A percentile compares a stretch with the other conserved stretches of the same genome.
These are phyloP conservation scores for Pseudoturritis turrita DNA, from an alignment of 345 rosid species.

Conservation along the genomic window DNA sequence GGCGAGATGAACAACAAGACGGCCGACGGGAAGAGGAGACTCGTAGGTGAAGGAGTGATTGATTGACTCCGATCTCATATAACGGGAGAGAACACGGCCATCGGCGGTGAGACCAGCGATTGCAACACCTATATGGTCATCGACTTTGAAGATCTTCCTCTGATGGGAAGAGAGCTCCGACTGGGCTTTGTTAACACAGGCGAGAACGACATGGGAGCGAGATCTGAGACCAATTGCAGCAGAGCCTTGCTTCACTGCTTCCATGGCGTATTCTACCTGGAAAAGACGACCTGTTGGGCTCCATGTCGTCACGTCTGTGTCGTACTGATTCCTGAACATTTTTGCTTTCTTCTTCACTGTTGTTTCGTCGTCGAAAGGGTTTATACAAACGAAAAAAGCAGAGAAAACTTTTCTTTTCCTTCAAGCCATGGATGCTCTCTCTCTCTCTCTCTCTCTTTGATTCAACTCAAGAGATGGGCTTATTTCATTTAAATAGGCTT, in stretches of 20 bases:
- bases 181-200: constrained; percentile 89
- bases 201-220: constrained; percentile 84
- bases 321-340: constrained; percentile 99
- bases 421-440: constrained; percentile 33
- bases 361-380: background rate
- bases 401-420: constrained; percentile 25
- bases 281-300: constrained; percentile 93
- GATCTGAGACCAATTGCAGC: constrained; percentile 99
- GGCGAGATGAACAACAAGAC: constrained; percentile 93
- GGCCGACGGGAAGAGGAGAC: constrained; percentile 94
- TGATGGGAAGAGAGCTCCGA: constrained; percentile 96
- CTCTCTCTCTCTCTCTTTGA: background rate
- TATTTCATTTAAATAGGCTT: background rate
- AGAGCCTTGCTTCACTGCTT: constrained; percentile 99
- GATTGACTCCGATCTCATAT: constrained; percentile 93
- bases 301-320: constrained; percentile 98
- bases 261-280: constrained; percentile 99
- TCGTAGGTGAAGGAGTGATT: constrained; percentile 84
- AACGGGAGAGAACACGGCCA: constrained; percentile 94
- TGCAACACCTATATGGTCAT: constrained; percentile 96
- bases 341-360: background rate
- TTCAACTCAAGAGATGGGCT: constrained; percentile 11
- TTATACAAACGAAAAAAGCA: background rate
- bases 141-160: constrained; percentile 97
- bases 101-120: constrained; percentile 98